Base-by-base conservation (phyloP, 768 basidiomycete species). In the Tylopilus vinaceipallidus region DNA sequence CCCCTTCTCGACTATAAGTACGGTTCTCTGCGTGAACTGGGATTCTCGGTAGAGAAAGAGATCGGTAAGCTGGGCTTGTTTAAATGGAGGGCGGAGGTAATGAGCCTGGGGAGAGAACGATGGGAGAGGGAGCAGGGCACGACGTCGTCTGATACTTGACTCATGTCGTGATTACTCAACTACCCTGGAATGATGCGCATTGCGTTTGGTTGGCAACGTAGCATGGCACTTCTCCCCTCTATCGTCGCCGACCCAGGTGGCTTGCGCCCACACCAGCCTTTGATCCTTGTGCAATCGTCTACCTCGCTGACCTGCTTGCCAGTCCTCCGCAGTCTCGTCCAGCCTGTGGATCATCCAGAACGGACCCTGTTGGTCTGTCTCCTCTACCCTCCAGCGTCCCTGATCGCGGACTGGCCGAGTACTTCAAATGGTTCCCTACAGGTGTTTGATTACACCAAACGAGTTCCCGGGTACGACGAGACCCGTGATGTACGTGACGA, bases 281-380 rank as follows among this genome's bases (percentile, higher is more conserved):
- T 84, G 20, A 58, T 86, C 19, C 50, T 86, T 23, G 61, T 85
- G 13, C 80, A 86, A 53, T 85, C 84, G 6, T 82, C 84, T 41
- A 47, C 70, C 42, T 74, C 80, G 2, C 83, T 84, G 59, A 81
- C 80, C 11, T 68, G 74, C 52, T 53, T 86, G 36, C 80, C 84
- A 10, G 59, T 87, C 27, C 70, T 87, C 12, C 75, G 76, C 27
- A 71, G 68, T 39, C 46, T 84, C 19, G 59, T 82, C 49, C 61
- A 43, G 54, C 66, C 45, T 29, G 55, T 50, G 48, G 56, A 59
- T 50, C 37, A 45, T 29, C 56, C 55, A 14, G 37, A 40, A 22
- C 50, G 55, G 45, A 66, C 72, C 24, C 51, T 85, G 23, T 62
- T 88, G 40, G 80, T 87, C 50, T 82, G 76, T 61, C 67, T 84